Evolutionary conservation across 179 eudicot species (phyloP), one percentile per base, ranked within the genome.

Genomic region (Beta macrorhiza): DNA sequence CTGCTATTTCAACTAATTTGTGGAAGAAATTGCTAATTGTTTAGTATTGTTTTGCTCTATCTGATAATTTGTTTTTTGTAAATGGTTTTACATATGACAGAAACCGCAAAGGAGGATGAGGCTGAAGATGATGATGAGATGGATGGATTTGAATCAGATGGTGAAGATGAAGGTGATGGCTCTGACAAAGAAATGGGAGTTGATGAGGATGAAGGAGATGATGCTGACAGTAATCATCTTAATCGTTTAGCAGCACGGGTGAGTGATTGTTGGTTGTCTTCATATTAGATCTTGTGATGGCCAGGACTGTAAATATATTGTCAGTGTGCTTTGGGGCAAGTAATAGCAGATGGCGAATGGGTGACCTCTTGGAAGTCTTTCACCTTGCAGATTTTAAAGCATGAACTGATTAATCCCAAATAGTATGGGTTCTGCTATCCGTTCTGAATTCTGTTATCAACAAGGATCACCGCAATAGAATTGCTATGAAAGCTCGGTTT

Each of bases 181-280:
- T 91, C 91, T 82, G 99, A 96, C 86, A 96, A 87, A 86, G 99
- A 97, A 80, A 97, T 97, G 98, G 98, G 98, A 84, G 87, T 82
- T 81, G 99, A 96, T 88, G 98, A 84, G 42, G 99, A 93, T 82
- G 95, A 92, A 85, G 98, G 93, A 67, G 98, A 97, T 87, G 99
- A 89, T 84, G 95, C 92, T 67, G 92, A 94, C 78, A 92, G 90
- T 79, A 79, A 75, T 65, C 93, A 85, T 49, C 90, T 97, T 80
- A 88, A 90, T 76, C 94, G 89, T 82, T 83, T 94, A 83, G 97
- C 98, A 81, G 97, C 97, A 73, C 93, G 90, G 96, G 99, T 94
- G 69, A 77, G 89, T 81, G 47, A 64, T 75, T 53, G 17, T 72
- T 20, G 1, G 32, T 20, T 10, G 19, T 61, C 57, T 59, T 5